Evolutionary conservation across 2,329 filamentous ascomycete species (phyloP).

Genomic region (Gremmenia infestans): DNA sequence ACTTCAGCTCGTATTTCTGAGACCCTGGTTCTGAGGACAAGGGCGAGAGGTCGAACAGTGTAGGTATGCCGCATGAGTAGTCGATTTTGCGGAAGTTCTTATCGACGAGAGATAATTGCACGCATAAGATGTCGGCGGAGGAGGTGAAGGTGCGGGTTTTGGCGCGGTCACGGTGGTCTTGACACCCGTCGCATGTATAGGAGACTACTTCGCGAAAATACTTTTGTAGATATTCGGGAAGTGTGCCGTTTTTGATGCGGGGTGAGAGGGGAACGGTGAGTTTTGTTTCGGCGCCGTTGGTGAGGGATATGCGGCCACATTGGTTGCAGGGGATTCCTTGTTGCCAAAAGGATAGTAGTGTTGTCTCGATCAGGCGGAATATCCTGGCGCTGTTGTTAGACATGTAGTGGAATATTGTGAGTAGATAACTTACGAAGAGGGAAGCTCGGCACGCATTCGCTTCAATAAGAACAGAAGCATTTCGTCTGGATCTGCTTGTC

Average conservation of each 20-base stretch:
- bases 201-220: conserved; percentile 21
- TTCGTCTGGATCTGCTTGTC: conserved; percentile 31
- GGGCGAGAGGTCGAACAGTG: conserved; percentile 15
- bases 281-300: conserved; percentile 18
- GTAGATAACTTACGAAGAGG: conserved; percentile 17
- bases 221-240: conserved; percentile 21
- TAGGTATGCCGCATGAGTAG: background rate
- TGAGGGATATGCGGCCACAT: conserved; percentile 23
- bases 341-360: conserved; percentile 14
- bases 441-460: conserved; percentile 24
- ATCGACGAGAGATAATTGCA: conserved; percentile 28
- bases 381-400: conserved; percentile 9
- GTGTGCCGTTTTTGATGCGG: conserved; percentile 10
- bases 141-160: conserved; percentile 16
- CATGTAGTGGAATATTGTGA: background rate
- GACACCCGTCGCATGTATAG: conserved; percentile 27
- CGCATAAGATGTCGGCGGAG: conserved; percentile 23
- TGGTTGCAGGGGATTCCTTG: conserved; percentile 19
- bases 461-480: conserved; percentile 26
- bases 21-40: conserved; percentile 21
- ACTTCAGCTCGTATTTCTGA: conserved; percentile 28
- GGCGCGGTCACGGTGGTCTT: conserved; percentile 10
- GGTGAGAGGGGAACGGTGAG: conserved; percentile 26
- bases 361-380: conserved; percentile 17
- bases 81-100: conserved; percentile 20